phyloP scores from a whole-genome alignment of 1,139 yeast species.

The Meyerozyma carpophila region DNA sequence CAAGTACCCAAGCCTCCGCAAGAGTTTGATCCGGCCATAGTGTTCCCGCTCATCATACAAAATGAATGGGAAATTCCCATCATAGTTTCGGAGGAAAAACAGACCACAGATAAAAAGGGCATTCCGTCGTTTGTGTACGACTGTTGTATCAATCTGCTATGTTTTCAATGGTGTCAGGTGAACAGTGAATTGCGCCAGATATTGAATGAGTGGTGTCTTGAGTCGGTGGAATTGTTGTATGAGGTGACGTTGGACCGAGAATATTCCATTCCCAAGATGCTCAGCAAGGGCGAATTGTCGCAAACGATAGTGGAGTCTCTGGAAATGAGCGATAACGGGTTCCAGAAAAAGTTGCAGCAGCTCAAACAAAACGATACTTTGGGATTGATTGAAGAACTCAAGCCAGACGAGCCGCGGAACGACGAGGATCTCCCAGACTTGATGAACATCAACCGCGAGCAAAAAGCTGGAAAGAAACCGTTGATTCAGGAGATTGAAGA shows the following conservation, averaged over 20 bases:
- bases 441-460: slow-evolving; percentile 15
- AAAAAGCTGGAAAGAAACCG: slow-evolving; percentile 13
- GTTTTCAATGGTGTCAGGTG: slow-evolving; percentile 58
- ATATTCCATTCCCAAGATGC: slow-evolving; percentile 55
- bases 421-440: slow-evolving; percentile 15
- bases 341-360: slow-evolving; percentile 27
- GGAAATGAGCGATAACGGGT: slow-evolving; percentile 28
- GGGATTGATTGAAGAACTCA: slow-evolving; percentile 36
- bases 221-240: slow-evolving; percentile 54
- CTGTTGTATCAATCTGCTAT: slow-evolving; percentile 61
- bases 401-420: slow-evolving; percentile 12
- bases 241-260: slow-evolving; percentile 36
- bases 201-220: slow-evolving; percentile 59
- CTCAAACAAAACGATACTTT: slow-evolving; percentile 35
- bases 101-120: slow-evolving; percentile 69
- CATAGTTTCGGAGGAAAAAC: slow-evolving; percentile 50
- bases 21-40: slow-evolving; percentile 50
- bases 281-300: slow-evolving; percentile 49
- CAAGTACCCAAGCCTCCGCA: slow-evolving; percentile 51
- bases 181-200: slow-evolving; percentile 47
- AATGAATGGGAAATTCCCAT: slow-evolving; percentile 86
- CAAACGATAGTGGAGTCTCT: slow-evolving; percentile 27
- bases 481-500: slow-evolving; percentile 38
- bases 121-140: slow-evolving; percentile 61
- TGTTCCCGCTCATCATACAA: slow-evolving; percentile 62